These are phyloP conservation scores for Dendrobium catenatum DNA, from an alignment of 106 monocot genomes.

Conservation along the genomic window DNA sequence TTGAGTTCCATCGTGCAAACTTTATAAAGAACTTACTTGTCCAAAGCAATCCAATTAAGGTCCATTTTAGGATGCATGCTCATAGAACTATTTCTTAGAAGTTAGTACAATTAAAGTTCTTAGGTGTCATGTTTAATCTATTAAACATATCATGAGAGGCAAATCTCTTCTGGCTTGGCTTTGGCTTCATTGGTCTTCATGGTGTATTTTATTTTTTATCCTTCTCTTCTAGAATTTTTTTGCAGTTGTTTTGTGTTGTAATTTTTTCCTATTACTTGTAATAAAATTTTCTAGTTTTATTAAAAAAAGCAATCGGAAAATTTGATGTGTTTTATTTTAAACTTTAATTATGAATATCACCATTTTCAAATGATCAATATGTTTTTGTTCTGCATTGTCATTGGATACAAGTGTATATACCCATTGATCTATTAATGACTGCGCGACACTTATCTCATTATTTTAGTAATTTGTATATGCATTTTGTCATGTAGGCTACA, in stretches of 20 bases:
- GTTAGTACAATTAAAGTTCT: too few relatives aligned
- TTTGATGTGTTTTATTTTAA: not conserved
- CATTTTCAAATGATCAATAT: not conserved
- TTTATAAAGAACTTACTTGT: too few relatives aligned
- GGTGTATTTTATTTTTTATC: not conserved
- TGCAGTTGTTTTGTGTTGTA: not conserved
- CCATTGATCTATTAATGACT: not conserved
- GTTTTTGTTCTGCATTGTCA: not conserved
- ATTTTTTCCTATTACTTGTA: not conserved
- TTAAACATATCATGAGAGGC: too few relatives aligned
- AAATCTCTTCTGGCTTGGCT: not conserved
- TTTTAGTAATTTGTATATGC: not conserved
- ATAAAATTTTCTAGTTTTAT: not conserved
- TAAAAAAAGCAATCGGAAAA: not conserved
- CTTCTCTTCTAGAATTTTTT: not conserved
- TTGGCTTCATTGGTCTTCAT: not conserved
- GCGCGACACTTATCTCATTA: not conserved
- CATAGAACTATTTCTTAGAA: too few relatives aligned
- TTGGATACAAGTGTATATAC: not conserved
- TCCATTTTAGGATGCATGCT: too few relatives aligned
- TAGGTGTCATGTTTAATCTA: too few relatives aligned
- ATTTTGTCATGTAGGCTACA: conserved; percentile 39
- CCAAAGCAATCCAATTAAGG: too few relatives aligned
- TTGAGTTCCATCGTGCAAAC: too few relatives aligned
- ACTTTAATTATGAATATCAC: not conserved